Percentiles rank a stretch among this genome's conserved stretches.
Conservation (phyloP, 805 yeast species). For the Yamadazyma laniorum region DNA sequence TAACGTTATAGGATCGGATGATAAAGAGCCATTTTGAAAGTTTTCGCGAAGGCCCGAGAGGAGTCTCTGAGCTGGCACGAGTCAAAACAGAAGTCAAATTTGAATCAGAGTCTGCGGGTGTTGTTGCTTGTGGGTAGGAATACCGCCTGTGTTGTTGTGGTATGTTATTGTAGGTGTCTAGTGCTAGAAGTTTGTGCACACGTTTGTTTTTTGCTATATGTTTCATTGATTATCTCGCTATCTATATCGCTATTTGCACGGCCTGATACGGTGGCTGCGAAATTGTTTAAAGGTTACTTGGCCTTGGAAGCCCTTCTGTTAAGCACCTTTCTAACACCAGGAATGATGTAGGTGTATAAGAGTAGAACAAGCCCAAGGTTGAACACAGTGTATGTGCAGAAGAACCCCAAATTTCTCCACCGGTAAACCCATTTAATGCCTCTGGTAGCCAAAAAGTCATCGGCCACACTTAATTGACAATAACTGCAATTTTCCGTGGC, state of each 20-base stretch:
- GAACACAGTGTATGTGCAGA: slow-evolving; percentile 34
- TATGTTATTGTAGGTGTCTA: too few relatives aligned
- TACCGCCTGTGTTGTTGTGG: too few relatives aligned
- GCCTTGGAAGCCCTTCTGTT: too few relatives aligned
- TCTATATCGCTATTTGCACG: too few relatives aligned
- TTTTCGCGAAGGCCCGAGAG: slow-evolving; percentile 1
- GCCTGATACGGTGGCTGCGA: too few relatives aligned
- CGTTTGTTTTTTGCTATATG: neutral
- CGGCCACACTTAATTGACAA: slow-evolving; percentile 59
- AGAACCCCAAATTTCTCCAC: slow-evolving; percentile 68
- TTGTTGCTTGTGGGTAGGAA: too few relatives aligned
- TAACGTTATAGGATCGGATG: slow-evolving; percentile 3
- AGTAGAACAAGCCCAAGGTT: slow-evolving; percentile 20
- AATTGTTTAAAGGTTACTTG: too few relatives aligned
- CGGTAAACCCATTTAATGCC: slow-evolving; percentile 40
- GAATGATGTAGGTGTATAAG: neutral
- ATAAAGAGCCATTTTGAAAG: slow-evolving; percentile 8
- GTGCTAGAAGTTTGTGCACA: too few relatives aligned
- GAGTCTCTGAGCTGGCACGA: neutral
- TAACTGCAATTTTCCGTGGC: slow-evolving; percentile 54
- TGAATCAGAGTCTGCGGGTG: too few relatives aligned
- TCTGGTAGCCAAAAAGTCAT: slow-evolving; percentile 49
- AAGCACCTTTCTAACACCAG: neutral
- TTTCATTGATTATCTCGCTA: too few relatives aligned
- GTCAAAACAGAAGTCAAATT: neutral